Percentiles rank a stretch among this genome's conserved stretches.
Conservation (phyloP, 2,329 filamentous ascomycete genomes). For the Didymella arachidicola region DNA sequence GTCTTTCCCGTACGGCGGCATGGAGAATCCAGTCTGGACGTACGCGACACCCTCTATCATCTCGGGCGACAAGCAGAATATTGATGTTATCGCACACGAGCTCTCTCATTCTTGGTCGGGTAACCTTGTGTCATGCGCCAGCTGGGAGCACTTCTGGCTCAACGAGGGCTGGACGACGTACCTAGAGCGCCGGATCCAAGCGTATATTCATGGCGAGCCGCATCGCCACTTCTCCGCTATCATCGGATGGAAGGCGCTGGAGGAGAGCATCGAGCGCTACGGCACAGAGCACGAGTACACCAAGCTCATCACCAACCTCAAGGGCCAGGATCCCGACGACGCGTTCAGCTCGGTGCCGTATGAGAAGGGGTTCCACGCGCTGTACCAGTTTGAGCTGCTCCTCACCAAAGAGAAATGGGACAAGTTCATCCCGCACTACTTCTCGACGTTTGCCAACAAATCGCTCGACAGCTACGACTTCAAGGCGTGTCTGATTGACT, state of each 20-base stretch:
- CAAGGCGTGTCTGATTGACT: constrained; percentile 84
- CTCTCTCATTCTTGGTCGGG: constrained; percentile 83
- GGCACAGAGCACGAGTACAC: constrained; percentile 91
- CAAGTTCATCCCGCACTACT: constrained; percentile 95
- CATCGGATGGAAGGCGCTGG: constrained; percentile 90
- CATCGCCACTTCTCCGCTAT: constrained; percentile 95
- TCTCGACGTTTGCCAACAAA: constrained; percentile 81
- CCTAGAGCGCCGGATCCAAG: constrained; percentile 84
- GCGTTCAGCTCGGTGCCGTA: constrained; percentile 93
- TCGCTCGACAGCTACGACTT: constrained; percentile 95
- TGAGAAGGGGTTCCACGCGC: constrained; percentile 94
- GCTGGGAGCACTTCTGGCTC: constrained; percentile 79
- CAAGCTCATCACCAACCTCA: constrained; percentile 84
- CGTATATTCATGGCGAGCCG: constrained; percentile 78
- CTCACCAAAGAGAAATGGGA: constrained; percentile 89
- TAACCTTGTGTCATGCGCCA: constrained; percentile 79
- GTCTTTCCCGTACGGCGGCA: constrained; percentile 68
- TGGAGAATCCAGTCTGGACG: constrained; percentile 94
- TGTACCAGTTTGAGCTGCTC: constrained; percentile 88
- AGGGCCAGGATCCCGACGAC: constrained; percentile 93
- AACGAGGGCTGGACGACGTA: constrained; percentile 94
- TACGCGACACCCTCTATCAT: constrained; percentile 96
- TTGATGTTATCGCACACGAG: constrained; percentile 95
- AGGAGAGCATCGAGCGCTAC: constrained; percentile 79
- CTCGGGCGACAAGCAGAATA: constrained; percentile 81